Evolutionary conservation across 345 rosid genomes (phyloP).

Genomic region (Populus deltoides): DNA sequence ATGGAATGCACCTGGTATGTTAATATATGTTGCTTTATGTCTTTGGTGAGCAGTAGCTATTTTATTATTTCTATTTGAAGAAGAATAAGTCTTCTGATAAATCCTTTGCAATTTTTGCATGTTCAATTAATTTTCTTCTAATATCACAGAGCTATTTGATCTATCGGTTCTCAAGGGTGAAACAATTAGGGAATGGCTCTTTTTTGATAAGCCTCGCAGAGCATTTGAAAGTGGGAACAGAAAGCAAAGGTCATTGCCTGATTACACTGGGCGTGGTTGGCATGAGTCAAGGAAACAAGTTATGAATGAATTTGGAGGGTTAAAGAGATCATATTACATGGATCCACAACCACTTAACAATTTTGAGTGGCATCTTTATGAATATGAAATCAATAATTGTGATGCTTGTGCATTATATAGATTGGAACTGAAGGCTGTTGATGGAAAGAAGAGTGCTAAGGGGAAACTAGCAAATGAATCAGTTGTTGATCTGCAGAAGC

Average conservation of each 20-base stretch:
- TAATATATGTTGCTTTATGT: slow-evolving; percentile 9
- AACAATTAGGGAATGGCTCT: slow-evolving; percentile 97
- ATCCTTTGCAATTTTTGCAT: slow-evolving; percentile 12
- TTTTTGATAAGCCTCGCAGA: slow-evolving; percentile 93
- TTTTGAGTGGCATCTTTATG: slow-evolving; percentile 97
- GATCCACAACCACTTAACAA: slow-evolving; percentile 93
- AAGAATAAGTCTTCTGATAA: slow-evolving; percentile 1
- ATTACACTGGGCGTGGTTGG: slow-evolving; percentile 96
- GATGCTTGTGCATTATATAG: slow-evolving; percentile 95
- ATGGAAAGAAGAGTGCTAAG: slow-evolving; percentile 81
- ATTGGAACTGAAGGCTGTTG: slow-evolving; percentile 89
- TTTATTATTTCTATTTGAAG: not conserved
- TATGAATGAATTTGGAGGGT: slow-evolving; percentile 86
- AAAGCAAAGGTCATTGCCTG: slow-evolving; percentile 98
- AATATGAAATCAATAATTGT: slow-evolving; percentile 88
- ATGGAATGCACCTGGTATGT: slow-evolving; percentile 96
- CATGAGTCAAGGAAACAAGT: slow-evolving; percentile 97
- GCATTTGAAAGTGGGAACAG: slow-evolving; percentile 97
- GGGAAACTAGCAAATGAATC: slow-evolving; percentile 69
- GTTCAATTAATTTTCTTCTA: slow-evolving; percentile 13
- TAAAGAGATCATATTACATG: slow-evolving; percentile 98
- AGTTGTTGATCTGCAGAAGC: slow-evolving; percentile 87
- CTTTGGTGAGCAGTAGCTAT: not conserved
- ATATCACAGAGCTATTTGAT: slow-evolving; percentile 84
- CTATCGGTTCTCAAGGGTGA: slow-evolving; percentile 80